Conservation (phyloP, 345 rosid genomes). For the Aethionema arabicum region DNA sequence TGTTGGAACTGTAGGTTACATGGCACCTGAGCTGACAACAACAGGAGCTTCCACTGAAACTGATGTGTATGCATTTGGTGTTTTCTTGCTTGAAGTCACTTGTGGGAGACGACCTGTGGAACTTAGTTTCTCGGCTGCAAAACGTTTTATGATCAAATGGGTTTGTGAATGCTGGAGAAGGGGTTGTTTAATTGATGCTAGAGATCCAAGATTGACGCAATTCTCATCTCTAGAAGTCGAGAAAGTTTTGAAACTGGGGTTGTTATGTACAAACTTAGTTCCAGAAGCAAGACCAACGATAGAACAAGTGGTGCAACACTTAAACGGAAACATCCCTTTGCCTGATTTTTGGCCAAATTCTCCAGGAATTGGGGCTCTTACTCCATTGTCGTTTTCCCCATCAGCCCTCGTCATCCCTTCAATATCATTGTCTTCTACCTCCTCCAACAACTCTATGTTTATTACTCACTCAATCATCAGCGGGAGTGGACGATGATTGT, state of each 20-base stretch:
- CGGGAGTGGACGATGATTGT: constrained; percentile 38
- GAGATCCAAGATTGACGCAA: constrained; percentile 40
- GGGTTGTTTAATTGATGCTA: constrained; percentile 37
- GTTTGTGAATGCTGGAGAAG: constrained; percentile 40
- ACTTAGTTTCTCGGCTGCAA: constrained; percentile 27
- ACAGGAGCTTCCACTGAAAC: constrained; percentile 43
- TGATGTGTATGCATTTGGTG: constrained; percentile 53
- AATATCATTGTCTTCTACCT: constrained; percentile 26
- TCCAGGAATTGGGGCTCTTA: constrained; percentile 37
- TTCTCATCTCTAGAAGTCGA: constrained; percentile 42
- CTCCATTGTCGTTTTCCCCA: constrained; percentile 23
- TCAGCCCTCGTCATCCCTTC: constrained; percentile 18
- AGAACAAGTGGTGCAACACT: constrained; percentile 42
- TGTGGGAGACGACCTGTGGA: constrained; percentile 74
- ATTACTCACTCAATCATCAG: constrained; percentile 34
- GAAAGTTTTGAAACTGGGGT: constrained; percentile 48
- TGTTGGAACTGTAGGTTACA: constrained; percentile 73
- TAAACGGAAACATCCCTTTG: constrained; percentile 34
- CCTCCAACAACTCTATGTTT: constrained; percentile 33
- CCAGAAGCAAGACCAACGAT: constrained; percentile 45
- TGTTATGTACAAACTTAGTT: constrained; percentile 43
- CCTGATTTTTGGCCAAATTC: constrained; percentile 34
- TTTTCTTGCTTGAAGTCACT: constrained; percentile 48
- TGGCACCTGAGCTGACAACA: constrained; percentile 51
- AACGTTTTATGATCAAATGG: constrained; percentile 39